A percentile compares a stretch with the other conserved stretches of the same genome.
Evolutionary conservation across 1,139 yeast genomes (phyloP).

Genomic region (Hansenula sp.): DNA sequence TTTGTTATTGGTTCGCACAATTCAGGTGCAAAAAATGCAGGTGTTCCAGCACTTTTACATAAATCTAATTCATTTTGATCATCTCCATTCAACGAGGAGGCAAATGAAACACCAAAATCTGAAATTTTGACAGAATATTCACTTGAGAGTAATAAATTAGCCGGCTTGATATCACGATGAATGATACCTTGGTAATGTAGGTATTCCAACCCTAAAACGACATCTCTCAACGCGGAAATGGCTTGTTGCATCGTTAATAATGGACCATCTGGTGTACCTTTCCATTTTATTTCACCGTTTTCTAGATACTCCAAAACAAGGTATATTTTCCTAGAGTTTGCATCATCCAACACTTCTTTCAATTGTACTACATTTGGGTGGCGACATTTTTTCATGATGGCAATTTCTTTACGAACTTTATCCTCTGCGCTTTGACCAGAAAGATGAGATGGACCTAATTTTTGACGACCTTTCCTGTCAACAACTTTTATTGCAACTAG

Average conservation of each 20-base stretch:
- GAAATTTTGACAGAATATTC: conserved; percentile 84
- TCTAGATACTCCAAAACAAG: conserved; percentile 88
- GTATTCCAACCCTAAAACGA: conserved; percentile 85
- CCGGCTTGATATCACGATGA: conserved; percentile 97
- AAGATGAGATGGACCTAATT: conserved; percentile 40
- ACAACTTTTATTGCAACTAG: conserved; percentile 92
- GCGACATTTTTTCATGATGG: conserved; percentile 90
- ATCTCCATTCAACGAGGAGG: conserved; percentile 50
- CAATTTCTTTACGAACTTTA: conserved; percentile 86
- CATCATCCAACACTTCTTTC: conserved; percentile 88
- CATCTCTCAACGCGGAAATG: conserved; percentile 76
- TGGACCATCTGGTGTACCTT: conserved; percentile 52
- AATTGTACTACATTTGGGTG: conserved; percentile 89
- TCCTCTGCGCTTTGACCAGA: conserved; percentile 29
- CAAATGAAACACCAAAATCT: conserved; percentile 96
- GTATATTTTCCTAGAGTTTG: conserved; percentile 78
- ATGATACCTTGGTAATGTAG: conserved; percentile 91
- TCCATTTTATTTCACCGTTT: conserved; percentile 93
- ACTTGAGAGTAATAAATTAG: conserved; percentile 73
- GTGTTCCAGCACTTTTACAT: conserved; percentile 89
- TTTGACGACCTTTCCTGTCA: conserved; percentile 67
- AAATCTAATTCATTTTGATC: conserved; percentile 72
- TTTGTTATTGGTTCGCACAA: conserved; percentile 38
- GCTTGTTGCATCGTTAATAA: conserved; percentile 62
- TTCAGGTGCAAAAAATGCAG: conserved; percentile 83